Evolutionary conservation across 768 basidiomycete genomes (phyloP), one percentile per base, ranked within the genome.

Genomic region (Terana coerulea): DNA sequence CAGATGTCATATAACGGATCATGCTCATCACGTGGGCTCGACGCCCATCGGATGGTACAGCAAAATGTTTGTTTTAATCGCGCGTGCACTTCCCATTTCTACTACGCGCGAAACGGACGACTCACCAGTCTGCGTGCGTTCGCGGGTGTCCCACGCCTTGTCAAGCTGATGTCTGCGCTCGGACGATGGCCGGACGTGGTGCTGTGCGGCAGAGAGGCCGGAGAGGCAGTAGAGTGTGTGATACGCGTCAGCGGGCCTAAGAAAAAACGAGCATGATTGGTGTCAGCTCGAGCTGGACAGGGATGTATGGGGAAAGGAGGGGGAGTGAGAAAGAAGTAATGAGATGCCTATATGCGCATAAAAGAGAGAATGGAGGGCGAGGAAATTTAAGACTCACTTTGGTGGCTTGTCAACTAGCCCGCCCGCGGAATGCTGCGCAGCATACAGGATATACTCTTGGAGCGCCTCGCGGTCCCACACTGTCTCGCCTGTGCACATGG

Each of bases 391-490:
- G 44, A 66, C 80, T 47, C 66, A 91, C 89, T 97, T 98, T 33
- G 91, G 91, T 12, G 97, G 97, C 64, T 99, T 99, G 64, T 99
- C 97, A 21, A 93, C 75, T 45, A 98, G 67, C 14, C 97, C 97
- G 6, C 93, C 95, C 0, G 84, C 77, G 1, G 85, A 82, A 55
- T 86, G 81, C 61, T 99, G 97, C 0, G 86, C 93, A 15, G 91
- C 91, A 44, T 82, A 79, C 1, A 98, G 70, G 36, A 97, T 78
- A 64, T 91, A 99, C 59, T 91, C 81, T 64, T 98, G 95, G 19
- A 98, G 69, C 1, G 90, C 92, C 33, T 72, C 64, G 39, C 81
- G 75, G 63, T 88, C 78, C 67, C 81, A 77, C 25, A 77, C 37
- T 12, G 72, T 63, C 68, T 67, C 11, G 17, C 26, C 2, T 8